Conservation (phyloP, 2,329 filamentous ascomycete genomes). For the Diaporthe sp. region DNA sequence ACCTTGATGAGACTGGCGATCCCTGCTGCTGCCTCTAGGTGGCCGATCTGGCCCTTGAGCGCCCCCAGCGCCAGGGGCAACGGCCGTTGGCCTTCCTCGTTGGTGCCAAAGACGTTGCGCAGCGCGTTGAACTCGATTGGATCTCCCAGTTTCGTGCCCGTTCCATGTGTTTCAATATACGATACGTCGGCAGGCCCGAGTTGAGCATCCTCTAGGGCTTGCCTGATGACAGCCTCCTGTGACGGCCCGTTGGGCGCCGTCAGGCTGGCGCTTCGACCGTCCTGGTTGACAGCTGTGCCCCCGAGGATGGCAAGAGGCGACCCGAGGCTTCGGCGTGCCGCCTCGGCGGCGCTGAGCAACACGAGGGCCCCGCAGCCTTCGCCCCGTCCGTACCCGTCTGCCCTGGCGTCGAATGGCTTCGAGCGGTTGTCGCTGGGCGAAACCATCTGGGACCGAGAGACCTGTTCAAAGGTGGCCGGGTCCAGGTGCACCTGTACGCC, state of each 20-base stretch:
- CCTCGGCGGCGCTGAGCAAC: conserved; percentile 53
- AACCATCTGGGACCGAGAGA: conserved; percentile 48
- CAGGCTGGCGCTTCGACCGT: conserved; percentile 51
- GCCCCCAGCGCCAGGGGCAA: conserved; percentile 40
- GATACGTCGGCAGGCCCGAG: conserved; percentile 43
- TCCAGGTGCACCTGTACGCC: conserved; percentile 47
- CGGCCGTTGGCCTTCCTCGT: conserved; percentile 37
- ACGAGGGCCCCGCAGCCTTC: conserved; percentile 56
- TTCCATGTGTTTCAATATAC: background rate
- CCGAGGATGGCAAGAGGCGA: conserved; percentile 42
- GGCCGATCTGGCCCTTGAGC: conserved; percentile 40
- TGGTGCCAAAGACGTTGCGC: background rate
- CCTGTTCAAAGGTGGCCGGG: conserved; percentile 44
- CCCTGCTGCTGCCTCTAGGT: conserved; percentile 54
- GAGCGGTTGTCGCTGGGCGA: conserved; percentile 49
- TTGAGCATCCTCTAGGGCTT: background rate
- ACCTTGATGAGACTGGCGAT: conserved; percentile 46
- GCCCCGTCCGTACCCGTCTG: conserved; percentile 62
- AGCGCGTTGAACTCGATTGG: conserved; percentile 37
- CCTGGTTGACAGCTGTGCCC: conserved; percentile 48
- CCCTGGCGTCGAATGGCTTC: conserved; percentile 55
- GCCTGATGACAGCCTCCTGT: conserved; percentile 51
- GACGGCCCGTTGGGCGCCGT: conserved; percentile 57
- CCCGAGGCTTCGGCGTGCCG: conserved; percentile 51
- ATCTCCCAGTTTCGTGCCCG: conserved; percentile 43